Conservation (phyloP, 345 rosid genomes). For the Camelina hispida region DNA sequence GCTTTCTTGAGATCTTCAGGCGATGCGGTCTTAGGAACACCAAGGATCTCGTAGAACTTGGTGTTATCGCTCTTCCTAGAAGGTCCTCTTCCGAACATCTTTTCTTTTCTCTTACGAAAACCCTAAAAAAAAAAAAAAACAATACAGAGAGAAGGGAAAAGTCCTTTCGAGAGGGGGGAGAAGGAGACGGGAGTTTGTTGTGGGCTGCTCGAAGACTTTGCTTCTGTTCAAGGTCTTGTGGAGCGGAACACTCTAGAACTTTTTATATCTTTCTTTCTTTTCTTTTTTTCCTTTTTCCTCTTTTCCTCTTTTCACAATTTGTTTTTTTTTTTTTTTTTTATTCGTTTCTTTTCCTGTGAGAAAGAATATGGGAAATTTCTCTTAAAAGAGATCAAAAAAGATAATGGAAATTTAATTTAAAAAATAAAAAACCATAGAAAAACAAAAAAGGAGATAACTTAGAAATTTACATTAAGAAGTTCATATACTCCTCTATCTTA, state of each 20-base stretch:
- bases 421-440: background rate
- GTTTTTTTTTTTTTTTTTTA: background rate
- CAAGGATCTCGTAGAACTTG: constrained; percentile 81
- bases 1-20: constrained; percentile 94
- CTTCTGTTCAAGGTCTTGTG: constrained; percentile 43
- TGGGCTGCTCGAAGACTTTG: constrained; percentile 33
- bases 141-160: background rate
- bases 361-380: constrained; percentile 5
- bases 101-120: constrained; percentile 32
- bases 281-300: background rate
- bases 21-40: constrained; percentile 75
- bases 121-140: background rate
- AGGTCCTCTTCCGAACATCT: constrained; percentile 83
- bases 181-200: constrained; percentile 38
- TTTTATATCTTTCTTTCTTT: constrained; percentile 25
- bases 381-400: background rate
- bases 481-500: background rate
- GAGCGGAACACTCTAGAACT: constrained; percentile 40
- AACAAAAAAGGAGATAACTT: background rate
- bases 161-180: constrained; percentile 6
- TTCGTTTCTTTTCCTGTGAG: constrained; percentile 4
- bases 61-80: constrained; percentile 77
- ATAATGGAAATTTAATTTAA: background rate
- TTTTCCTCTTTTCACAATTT: constrained; percentile 2
- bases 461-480: background rate